These are phyloP conservation scores for Paspalum vaginatum DNA, from an alignment of 176 grass and related monocot species.

Conservation along the genomic window DNA sequence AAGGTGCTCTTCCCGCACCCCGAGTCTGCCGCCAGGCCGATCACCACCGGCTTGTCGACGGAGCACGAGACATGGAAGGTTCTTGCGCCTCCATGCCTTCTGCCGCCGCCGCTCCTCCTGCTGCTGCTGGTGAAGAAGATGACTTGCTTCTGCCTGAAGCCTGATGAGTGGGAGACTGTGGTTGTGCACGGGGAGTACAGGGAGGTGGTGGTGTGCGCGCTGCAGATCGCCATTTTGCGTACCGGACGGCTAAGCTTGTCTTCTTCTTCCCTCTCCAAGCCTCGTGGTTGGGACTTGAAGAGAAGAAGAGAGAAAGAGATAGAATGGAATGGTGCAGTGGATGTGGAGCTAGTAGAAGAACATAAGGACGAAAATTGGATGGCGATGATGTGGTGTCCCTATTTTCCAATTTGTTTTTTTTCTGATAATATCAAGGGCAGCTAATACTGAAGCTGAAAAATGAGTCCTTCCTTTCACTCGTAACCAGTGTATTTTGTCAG, in stretches of 20 bases:
- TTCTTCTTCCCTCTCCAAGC: conserved; percentile 32
- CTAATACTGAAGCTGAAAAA: conserved; percentile 55
- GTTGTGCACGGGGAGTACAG: conserved; percentile 71
- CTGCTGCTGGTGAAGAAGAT: conserved; percentile 66
- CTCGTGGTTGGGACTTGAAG: conserved; percentile 49
- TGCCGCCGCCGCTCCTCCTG: conserved; percentile 35
- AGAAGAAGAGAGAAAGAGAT: conserved; percentile 48
- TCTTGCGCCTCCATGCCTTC: conserved; percentile 46
- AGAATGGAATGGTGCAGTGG: conserved; percentile 33
- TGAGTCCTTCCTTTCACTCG: conserved; percentile 41
- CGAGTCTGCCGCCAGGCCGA: conserved; percentile 90
- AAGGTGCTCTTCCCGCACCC: conserved; percentile 95
- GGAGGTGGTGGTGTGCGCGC: conserved; percentile 61
- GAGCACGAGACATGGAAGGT: conserved; percentile 72
- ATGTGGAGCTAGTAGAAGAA: conserved; percentile 42
- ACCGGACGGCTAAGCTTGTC: conserved; percentile 29
- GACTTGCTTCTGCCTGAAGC: conserved; percentile 59
- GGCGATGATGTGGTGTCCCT: conserved; percentile 49
- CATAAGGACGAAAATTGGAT: conserved; percentile 42
- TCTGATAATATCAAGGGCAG: conserved; percentile 57
- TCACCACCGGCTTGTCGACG: conserved; percentile 69
- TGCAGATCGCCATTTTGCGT: conserved; percentile 77
- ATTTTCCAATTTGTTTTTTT: conserved; percentile 42
- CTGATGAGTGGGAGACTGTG: conserved; percentile 56
- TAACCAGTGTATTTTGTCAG: conserved; percentile 19